Evolutionary conservation across 108 stramenopile genomes (phyloP), one percentile per base, ranked within the genome.

Genomic region (Schizochytrium sp.): DNA sequence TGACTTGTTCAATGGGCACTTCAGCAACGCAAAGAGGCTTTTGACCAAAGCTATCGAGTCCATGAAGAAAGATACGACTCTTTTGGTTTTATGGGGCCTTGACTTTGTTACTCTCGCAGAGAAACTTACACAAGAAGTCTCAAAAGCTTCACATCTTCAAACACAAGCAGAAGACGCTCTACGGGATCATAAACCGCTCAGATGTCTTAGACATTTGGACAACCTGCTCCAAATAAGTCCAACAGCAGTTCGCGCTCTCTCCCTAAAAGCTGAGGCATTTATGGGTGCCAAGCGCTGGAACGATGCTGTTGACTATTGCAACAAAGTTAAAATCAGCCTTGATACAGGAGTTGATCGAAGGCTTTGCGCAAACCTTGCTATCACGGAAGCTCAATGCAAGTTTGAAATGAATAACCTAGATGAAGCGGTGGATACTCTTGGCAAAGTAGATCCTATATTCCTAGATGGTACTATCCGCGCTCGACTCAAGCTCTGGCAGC

Each of bases 1-100:
- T 40, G 76, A 83, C 76, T 50, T 83, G 45, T 2, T 55, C 38
- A 7, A 83, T 28, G 76, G 76, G 28, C 76, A 83, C 53, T 83
- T 83, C 15, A 17, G 10, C 50, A 83, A 83, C 76, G 76, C 76
- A 5, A 83, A 50, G 28, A 47, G 53, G 28, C 49, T 55, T 5
- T n/a, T 83, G 38, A 38, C 10, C 53, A 83, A 83, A 40, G 76
- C 50, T 40, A 0, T 83, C 15, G 76, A 49, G 47, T n/a, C 17
- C 47, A 55, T 55, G 47, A 47, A 40, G n/a, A 83, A 83, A 28
- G 12, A 10, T 5, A 46, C 47, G 5, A n/a, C 19, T 5, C 3
- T 55, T 17, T 28, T 83, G 8, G 76, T 55, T 10, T 49, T 83
- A 2, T 83, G 76, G 76, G 76, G 76, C 7, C 53, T 83, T n/a